phyloP scores from a whole-genome alignment of 208 protist genomes.

The Trypanosoma scelopori region DNA sequence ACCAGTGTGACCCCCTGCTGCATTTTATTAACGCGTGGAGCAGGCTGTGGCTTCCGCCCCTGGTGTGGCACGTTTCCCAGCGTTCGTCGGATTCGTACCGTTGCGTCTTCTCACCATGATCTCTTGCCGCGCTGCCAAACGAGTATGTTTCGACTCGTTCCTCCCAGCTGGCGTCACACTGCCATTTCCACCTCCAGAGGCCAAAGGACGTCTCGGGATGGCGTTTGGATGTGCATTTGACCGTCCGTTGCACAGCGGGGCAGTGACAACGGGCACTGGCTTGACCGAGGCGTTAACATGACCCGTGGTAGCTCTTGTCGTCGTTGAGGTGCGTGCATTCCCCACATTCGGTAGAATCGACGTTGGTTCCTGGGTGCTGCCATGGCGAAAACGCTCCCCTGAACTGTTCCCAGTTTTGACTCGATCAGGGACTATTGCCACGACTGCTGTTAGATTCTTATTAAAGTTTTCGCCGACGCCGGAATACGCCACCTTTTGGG shows the following conservation, averaged over 20 bases:
- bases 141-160: not conserved
- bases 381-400: no score
- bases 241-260: not conserved
- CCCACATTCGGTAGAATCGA: not conserved
- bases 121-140: not conserved
- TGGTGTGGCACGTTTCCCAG: not conserved
- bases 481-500: not conserved
- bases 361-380: not conserved
- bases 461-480: not conserved
- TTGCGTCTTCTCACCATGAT: not conserved
- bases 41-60: slow-evolving; percentile 9
- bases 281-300: not conserved
- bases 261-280: not conserved
- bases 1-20: not conserved
- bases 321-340: not conserved
- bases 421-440: slow-evolving; percentile 4
- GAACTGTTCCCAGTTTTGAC: not conserved
- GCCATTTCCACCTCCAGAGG: not conserved
- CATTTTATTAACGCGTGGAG: not conserved
- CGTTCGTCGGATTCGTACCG: not conserved
- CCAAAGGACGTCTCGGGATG: not conserved
- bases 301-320: not conserved
- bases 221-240: not conserved
- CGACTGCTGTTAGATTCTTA: not conserved
- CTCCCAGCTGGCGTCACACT: not conserved